Base-by-base conservation (phyloP, 1,139 yeast species). In the Meyerozyma athensensis region DNA sequence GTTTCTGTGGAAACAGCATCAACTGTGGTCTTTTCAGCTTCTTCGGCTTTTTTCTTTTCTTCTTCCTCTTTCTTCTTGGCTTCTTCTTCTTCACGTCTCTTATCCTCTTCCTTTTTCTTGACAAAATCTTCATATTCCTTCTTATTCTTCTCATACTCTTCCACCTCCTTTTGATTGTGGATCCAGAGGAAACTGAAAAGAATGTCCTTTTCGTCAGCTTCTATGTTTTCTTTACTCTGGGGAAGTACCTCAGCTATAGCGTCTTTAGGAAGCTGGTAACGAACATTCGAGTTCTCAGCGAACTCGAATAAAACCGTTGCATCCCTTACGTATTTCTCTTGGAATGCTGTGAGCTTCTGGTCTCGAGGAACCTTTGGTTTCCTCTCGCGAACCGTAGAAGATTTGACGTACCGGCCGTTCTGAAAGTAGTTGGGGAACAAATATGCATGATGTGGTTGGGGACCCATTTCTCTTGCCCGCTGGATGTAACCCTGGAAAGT, bases 251-350 rank as follows among this genome's bases (percentile, higher is more conserved):
- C 97, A 44, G 84, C 68, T 4, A 90, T 74, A 1, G 92, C 76
- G 47, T 84, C 77, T 45, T 81, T 81, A 0, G 97, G 97, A 2
- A 90, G 53, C 42, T 74, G 61, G 50, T 76, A 90, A 39, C 97
- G 71, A 7, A 82, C 82, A 38, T 82, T 74, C 0, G 94, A 76
- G 54, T 81, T 82, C 49, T 92, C 97, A 28, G 74, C 74, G 60
- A 81, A 90, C 58, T 92, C 98, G 59, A 92, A 81, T 10, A 89
- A 79, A 34, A 92, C 58, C 36, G 86, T 84, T 0, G 95, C 89
- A 50, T 79, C 77, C 30, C 73, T 60, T 28, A 77, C 63, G 51
- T 84, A 84, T 52, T 77, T 72, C 47, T 81, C 90, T 52, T 84
- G 95, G 48, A 84, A 83, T 0, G 89, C 82, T 0, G 92, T 83